These are phyloP conservation scores for Solanum bulbocastanum DNA, from an alignment of 257 asterid genomes.

Conservation along the genomic window DNA sequence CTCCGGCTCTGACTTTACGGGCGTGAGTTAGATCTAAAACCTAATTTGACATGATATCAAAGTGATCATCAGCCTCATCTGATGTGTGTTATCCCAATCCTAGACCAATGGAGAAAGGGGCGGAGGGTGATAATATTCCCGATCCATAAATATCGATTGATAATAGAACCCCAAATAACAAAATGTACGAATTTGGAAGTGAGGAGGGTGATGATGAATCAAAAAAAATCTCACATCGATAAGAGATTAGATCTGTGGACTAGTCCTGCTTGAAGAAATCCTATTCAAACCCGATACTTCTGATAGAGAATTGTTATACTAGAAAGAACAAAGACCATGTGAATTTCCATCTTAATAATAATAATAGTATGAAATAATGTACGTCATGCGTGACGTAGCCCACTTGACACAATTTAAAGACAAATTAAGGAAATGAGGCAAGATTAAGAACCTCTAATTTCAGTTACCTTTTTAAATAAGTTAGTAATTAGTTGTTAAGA, in stretches of 20 bases:
- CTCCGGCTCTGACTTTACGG: too few relatives aligned
- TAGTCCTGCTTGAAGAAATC: too few relatives aligned
- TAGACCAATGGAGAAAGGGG: neutral
- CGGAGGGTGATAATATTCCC: neutral
- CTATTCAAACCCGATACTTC: neutral
- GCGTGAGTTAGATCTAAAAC: too few relatives aligned
- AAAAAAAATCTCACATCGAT: neutral
- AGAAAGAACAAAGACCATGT: neutral
- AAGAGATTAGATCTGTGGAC: neutral
- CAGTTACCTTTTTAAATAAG: neutral
- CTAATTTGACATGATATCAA: too few relatives aligned
- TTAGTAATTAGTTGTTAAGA: neutral
- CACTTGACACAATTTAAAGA: neutral
- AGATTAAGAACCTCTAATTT: neutral
- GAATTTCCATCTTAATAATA: neutral
- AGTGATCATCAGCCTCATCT: too few relatives aligned
- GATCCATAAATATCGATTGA: neutral
- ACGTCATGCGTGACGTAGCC: neutral
- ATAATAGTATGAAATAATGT: neutral
- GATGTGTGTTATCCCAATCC: too few relatives aligned
- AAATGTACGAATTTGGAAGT: neutral
- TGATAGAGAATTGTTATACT: neutral
- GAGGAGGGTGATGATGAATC: neutral
- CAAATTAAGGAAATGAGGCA: neutral
- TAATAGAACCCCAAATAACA: too few relatives aligned